Evolutionary conservation across 2,329 filamentous ascomycete species (phyloP), one percentile per base, ranked within the genome.

Genomic region (Karstenula rhodostoma): DNA sequence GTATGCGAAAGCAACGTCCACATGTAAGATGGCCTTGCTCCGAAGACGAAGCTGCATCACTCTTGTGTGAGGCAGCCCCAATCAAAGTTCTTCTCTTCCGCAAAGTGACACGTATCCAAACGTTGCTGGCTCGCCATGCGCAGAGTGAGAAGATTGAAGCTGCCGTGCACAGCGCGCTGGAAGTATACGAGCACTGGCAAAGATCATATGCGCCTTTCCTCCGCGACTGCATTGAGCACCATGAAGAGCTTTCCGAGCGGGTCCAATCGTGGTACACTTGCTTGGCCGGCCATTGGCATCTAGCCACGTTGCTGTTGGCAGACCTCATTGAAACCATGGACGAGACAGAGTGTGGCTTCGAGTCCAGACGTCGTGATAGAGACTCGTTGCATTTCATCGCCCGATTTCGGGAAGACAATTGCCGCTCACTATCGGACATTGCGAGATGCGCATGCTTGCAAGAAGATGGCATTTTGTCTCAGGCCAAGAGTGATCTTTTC

Each of bases 181-280:
- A 79, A 5, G 81, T 87, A 27, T 85, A 85, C 68, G 78, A 83
- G 47, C 82, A 87, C 71, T 88, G 86, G 86, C 83, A 85, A 57
- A 67, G 71, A 23, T 79, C 80, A 0, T 86, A 87, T 62, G 81
- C 80, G 1, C 77, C 77, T 0, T 85, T 88, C 64, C 84, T 86
- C 66, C 70, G 77, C 17, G 84, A 86, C 59, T 82, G 85, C 42
- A 75, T 86, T 13, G 73, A 78, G 2, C 73, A 84, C 60, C 85
- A 86, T 60, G 78, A 83, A 33, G 67, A 72, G 0, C 79, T 88
- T 0, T 84, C 85, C 1, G 68, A 81, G 12, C 83, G 83, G 15
- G 81, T 88, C 4, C 85, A 86, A 66, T 85, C 85, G 44, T 88
- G 86, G 86, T 87, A 87, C 61, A 80, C 86, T 15, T 83, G 85